Percentiles rank a stretch among this genome's conserved stretches.
Conservation (phyloP, 2,329 filamentous ascomycete species). For the Aspergillus sp. region DNA sequence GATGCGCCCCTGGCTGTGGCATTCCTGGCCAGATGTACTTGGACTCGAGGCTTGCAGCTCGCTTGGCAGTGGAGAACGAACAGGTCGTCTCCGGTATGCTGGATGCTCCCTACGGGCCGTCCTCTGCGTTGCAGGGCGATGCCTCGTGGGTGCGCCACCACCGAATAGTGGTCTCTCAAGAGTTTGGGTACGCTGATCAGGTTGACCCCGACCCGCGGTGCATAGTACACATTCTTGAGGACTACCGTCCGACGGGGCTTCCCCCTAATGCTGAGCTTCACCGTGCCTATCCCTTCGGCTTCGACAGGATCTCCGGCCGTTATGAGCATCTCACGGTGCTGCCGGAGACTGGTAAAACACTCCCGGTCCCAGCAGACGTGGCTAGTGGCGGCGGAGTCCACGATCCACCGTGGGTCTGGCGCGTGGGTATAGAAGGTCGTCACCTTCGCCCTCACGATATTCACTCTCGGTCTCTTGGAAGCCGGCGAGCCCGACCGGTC, state of each 20-base stretch:
- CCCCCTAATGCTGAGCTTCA: slow-evolving; percentile 3
- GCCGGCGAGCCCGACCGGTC: slow-evolving; percentile 1
- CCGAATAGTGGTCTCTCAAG: not conserved
- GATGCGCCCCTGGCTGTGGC: too few species aligned
- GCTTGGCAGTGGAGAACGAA: too few species aligned
- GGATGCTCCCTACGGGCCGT: not conserved
- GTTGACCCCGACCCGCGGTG: not conserved
- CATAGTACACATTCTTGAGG: slow-evolving; percentile 2
- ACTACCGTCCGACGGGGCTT: slow-evolving; percentile 1
- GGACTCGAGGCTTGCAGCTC: too few species aligned
- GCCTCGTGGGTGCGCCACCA: not conserved
- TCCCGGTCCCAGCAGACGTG: slow-evolving; percentile 2
- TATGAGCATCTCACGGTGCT: slow-evolving; percentile 4
- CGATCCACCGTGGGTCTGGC: slow-evolving; percentile 3
- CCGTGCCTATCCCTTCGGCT: slow-evolving; percentile 2
- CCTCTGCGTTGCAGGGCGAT: slow-evolving; percentile 1
- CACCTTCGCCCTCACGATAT: slow-evolving; percentile 3
- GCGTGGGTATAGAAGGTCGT: slow-evolving; percentile 3
- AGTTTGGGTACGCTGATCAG: slow-evolving; percentile 1
- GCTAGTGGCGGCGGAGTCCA: slow-evolving; percentile 3
- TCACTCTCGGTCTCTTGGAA: slow-evolving; percentile 3
- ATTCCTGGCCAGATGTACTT: too few species aligned
- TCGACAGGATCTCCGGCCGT: slow-evolving; percentile 1
- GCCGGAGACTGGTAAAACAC: slow-evolving; percentile 4
- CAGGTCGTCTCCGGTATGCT: too few species aligned